phyloP scores from a whole-genome alignment of 2,329 filamentous ascomycete genomes.

The Cordyceps tenuipes region DNA sequence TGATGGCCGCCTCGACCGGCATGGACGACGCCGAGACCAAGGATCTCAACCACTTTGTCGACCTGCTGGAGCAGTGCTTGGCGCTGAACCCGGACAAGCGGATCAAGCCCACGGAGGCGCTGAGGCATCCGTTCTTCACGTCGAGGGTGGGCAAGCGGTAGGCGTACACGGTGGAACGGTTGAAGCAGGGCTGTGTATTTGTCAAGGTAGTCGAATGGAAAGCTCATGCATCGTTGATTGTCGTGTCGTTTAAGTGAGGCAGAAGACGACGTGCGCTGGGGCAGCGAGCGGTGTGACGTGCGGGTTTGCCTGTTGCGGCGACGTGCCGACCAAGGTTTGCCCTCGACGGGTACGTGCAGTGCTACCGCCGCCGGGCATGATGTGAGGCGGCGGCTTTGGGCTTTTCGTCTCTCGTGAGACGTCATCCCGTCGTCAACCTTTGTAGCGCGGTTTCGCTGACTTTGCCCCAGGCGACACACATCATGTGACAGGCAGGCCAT shows the following conservation, averaged over 20 bases:
- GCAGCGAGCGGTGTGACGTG: background rate
- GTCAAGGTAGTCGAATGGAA: background rate
- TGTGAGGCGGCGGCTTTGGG: background rate
- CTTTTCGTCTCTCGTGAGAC: background rate
- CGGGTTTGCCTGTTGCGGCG: background rate
- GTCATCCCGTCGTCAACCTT: background rate
- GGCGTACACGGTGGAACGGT: background rate
- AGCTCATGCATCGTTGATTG: background rate
- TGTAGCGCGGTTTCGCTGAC: background rate
- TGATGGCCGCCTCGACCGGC: conserved; percentile 64
- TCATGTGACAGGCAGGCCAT: background rate
- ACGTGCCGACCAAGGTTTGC: background rate
- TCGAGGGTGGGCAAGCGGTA: conserved; percentile 23
- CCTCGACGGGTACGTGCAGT: background rate
- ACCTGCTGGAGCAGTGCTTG: conserved; percentile 81
- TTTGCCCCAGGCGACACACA: too few species aligned
- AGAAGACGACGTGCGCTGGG: background rate
- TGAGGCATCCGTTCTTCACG: conserved; percentile 81
- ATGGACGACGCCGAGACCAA: conserved; percentile 66
- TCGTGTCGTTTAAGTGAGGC: background rate
- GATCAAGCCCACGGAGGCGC: conserved; percentile 75
- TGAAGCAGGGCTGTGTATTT: background rate
- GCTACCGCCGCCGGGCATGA: background rate
- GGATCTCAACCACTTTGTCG: conserved; percentile 75
- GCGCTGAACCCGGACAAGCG: conserved; percentile 88